Evolutionary conservation across 2,329 filamentous ascomycete species (phyloP).

Genomic region (Talaromyces sp.): DNA sequence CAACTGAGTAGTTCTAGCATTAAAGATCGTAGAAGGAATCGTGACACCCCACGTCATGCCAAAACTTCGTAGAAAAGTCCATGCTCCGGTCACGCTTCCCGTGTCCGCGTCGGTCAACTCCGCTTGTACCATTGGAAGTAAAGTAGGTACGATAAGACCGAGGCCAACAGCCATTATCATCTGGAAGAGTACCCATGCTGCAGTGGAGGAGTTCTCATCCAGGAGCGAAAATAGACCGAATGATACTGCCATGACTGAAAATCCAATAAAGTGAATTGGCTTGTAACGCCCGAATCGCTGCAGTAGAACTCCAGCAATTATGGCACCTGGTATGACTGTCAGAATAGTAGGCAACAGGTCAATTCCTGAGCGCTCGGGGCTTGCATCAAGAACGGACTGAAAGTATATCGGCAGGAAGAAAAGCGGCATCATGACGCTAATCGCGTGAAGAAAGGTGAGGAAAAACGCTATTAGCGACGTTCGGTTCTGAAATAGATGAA

Average conservation of each 20-base stretch:
- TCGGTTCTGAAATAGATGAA: slow-evolving; percentile 45
- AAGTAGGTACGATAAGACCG: slow-evolving; percentile 27
- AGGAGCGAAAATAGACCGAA: slow-evolving; percentile 30
- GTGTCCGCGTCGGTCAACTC: slow-evolving; percentile 28
- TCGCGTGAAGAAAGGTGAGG: slow-evolving; percentile 37
- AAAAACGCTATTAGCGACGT: slow-evolving; percentile 33
- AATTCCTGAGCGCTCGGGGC: slow-evolving; percentile 33
- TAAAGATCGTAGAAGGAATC: slow-evolving; percentile 33
- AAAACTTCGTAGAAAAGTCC: slow-evolving; percentile 31
- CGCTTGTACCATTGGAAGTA: slow-evolving; percentile 31
- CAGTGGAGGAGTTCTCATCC: slow-evolving; percentile 24
- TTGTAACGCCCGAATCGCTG: slow-evolving; percentile 34
- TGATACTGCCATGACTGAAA: slow-evolving; percentile 26
- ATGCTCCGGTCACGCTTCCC: slow-evolving; percentile 27
- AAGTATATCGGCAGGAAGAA: slow-evolving; percentile 49
- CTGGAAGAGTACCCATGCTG: slow-evolving; percentile 31
- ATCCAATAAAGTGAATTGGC: slow-evolving; percentile 29
- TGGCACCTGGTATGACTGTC: slow-evolving; percentile 26
- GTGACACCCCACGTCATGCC: slow-evolving; percentile 32
- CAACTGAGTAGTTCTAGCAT: slow-evolving; percentile 18
- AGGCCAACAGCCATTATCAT: slow-evolving; percentile 26
- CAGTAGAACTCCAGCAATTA: slow-evolving; percentile 32
- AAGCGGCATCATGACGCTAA: slow-evolving; percentile 35
- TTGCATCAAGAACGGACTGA: slow-evolving; percentile 38
- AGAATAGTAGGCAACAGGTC: slow-evolving; percentile 30